Base-by-base conservation (phyloP, 192 early-diverging fungal species). In the Obelidium mucronatum region DNA sequence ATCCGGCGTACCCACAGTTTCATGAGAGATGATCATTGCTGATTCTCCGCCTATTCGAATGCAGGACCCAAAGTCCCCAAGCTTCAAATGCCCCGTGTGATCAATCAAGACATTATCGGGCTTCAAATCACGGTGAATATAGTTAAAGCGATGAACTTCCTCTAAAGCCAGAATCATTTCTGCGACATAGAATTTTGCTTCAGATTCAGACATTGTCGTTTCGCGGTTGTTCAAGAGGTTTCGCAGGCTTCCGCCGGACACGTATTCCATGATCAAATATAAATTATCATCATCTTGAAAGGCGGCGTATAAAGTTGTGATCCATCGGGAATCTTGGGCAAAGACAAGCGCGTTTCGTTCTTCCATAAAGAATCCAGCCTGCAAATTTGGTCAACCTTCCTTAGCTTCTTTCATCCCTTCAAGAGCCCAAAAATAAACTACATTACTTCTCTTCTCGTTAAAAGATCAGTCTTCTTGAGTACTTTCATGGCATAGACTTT, bases 311-410 rank as follows among this genome's bases (percentile, higher is more conserved):
- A 90, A 67, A 17, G 83, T 85, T 22, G 84, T 86, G 15, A 90
- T 87, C 82, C 82, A 90, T 22, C 60, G 40, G 11, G 86, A 87
- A 15, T 71, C 44, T 44, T 82, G 79, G 15, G 80, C 78, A 79
- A 92, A 87, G 17, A 91, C 90, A 34, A 95, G 77, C 1, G 92
- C 92, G 33, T 93, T 84, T 34, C 91, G 84, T 65, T 95, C 94
- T 75, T 96, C 95, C 90, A 96, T 92, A 61, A 94, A 96, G 74
- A 94, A 92, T 6, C 91, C 91, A 70, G 94, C 92, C n/a, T n/a
- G n/a, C n/a, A n/a, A n/a, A n/a, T n/a, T n/a, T n/a, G n/a, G n/a
- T n/a, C n/a, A n/a, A n/a, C n/a, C n/a, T n/a, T n/a, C n/a, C n/a
- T n/a, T n/a, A n/a, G n/a, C n/a, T n/a, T n/a, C n/a, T n/a, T n/a